Base-by-base conservation (phyloP, 805 yeast species). In the Zygoascus biomembranicola region DNA sequence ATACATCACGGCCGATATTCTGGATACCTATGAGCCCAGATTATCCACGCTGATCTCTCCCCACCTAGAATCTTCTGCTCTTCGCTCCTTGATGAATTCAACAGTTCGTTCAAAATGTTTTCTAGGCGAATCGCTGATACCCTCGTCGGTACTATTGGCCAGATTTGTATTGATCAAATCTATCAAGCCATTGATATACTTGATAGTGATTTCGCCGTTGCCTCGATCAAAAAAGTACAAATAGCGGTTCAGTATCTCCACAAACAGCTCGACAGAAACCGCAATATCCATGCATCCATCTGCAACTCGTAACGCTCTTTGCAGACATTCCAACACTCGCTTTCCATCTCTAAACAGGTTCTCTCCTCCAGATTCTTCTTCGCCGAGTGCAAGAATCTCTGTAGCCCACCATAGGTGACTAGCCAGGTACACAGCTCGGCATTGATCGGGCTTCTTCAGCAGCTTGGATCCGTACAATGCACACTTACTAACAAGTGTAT, bases 331-430 rank as follows among this genome's bases (percentile, higher is more conserved):
- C 64, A 92, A 72, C 1, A 92, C 96, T 39, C 96, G 75, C 63
- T 87, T 87, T 39, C 79, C 80, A 55, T 75, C 78, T 48, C 79
- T 64, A 63, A 69, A 72, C 55, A 73, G 52, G 1, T 69, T 72
- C 23, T 69, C 70, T 26, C 75, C 77, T 26, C 37, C 26, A 8
- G 41, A 16, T 53, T 73, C 79, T 52, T 69, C 72, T 55, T 76
- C 78, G 5, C 73, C 78, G 52, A 68, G 61, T 1, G 69, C 74
- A 19, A 77, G 73, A 16, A 75, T 77, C 55, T 86, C 90, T 23
- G 84, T 81, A 63, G 92, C 85, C 94, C 95, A 87, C 97, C 97
- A 94, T 49, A 94, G 71, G 69, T 94, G 97, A 0, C 96, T 83
- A 44, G 96, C 90, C 50, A 80, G 69, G 65, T 86, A 88, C 5